phyloP scores from a whole-genome alignment of 192 early-diverging fungal species.

The Neocallimastix lanati region DNA sequence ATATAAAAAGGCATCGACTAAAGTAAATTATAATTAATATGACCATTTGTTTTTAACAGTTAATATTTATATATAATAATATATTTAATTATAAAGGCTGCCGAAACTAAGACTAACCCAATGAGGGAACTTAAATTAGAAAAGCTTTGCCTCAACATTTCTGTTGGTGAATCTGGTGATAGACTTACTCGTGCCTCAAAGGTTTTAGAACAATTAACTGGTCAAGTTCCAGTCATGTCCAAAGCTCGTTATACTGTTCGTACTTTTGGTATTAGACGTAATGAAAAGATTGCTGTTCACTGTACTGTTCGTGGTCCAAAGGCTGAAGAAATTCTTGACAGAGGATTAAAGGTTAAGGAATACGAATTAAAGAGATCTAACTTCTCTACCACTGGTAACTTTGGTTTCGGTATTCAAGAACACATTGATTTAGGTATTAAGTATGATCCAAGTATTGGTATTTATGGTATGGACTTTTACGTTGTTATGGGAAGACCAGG shows the following conservation, averaged over 20 bases:
- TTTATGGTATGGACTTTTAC: conserved; percentile 92
- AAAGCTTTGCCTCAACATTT: conserved; percentile 99
- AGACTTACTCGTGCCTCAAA: conserved; percentile 98
- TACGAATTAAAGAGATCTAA: conserved; percentile 89
- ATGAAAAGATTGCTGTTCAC: conserved; percentile 99
- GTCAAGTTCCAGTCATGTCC: conserved; percentile 96
- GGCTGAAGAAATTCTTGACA: conserved; percentile 96
- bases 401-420: conserved; percentile 99
- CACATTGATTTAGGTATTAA: conserved; percentile 99
- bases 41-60: no score
- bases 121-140: conserved; percentile 96
- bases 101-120: conserved; percentile 38
- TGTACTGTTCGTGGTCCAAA: conserved; percentile 91
- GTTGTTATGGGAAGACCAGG: conserved; percentile 96
- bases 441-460: conserved; percentile 36
- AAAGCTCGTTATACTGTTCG: conserved; percentile 99
- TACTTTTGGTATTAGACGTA: conserved; percentile 99
- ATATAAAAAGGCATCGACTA: no score
- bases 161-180: conserved; percentile 98
- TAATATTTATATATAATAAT: no score
- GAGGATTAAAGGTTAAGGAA: conserved; percentile 99
- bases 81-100: neutral
- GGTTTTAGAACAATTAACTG: conserved; percentile 99
- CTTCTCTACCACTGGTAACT: conserved; percentile 97
- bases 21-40: no score